Conservation (phyloP, 805 yeast species). For the Scheffersomyces coipomensis region DNA sequence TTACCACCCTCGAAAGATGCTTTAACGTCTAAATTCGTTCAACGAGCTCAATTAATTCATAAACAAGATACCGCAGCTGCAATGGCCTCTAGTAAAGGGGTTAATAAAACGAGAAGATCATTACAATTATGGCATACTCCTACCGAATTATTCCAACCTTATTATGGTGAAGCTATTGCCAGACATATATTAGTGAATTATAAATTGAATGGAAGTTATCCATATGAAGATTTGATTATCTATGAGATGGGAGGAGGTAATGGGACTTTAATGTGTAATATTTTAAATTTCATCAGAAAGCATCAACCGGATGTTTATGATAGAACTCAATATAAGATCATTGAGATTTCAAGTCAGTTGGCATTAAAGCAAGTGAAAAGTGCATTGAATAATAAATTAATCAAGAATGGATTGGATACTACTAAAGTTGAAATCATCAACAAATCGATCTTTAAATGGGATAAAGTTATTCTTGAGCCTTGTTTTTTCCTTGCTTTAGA, state of each 20-base stretch:
- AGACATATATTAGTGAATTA: slow-evolving; percentile 72
- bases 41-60: slow-evolving; percentile 23
- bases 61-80: slow-evolving; percentile 14
- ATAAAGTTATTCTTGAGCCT: slow-evolving; percentile 54
- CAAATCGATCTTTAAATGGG: slow-evolving; percentile 77
- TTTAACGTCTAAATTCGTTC: slow-evolving; percentile 27
- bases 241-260: slow-evolving; percentile 92
- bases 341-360: slow-evolving; percentile 66
- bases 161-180: slow-evolving; percentile 84
- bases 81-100: slow-evolving; percentile 7
- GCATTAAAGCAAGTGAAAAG: slow-evolving; percentile 52
- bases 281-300: slow-evolving; percentile 59
- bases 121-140: slow-evolving; percentile 89
- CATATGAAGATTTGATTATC: slow-evolving; percentile 68
- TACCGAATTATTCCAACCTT: slow-evolving; percentile 80
- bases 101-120: slow-evolving; percentile 31
- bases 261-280: slow-evolving; percentile 78
- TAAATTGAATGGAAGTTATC: slow-evolving; percentile 60
- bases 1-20: too few species aligned
- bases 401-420: slow-evolving; percentile 46
- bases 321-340: slow-evolving; percentile 65
- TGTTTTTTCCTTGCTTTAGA: slow-evolving; percentile 80
- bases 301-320: slow-evolving; percentile 73
- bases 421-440: slow-evolving; percentile 64
- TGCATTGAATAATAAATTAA: slow-evolving; percentile 32